Evolutionary conservation across 2,329 filamentous ascomycete genomes (phyloP), one percentile per base, ranked within the genome.

Genomic region (Xylaria sp.): DNA sequence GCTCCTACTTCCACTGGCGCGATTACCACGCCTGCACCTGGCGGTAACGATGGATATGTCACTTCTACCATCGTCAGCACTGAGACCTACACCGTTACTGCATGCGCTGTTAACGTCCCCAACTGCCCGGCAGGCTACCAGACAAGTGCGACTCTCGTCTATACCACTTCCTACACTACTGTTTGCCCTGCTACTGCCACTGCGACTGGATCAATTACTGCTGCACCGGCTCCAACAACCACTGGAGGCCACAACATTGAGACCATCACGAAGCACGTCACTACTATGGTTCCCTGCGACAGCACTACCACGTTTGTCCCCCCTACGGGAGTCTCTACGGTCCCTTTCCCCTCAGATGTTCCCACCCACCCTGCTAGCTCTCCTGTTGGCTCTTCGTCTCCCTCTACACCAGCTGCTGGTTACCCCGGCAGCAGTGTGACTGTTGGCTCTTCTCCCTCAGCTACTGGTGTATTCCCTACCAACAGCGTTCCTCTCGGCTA

Each of bases 61-160:
- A 64, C 66, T 17, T 73, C 74, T 0, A 75, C 72, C 13, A 36
- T 74, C 51, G 70, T 66, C 50, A 66, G 65, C 61, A 71, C 70
- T 4, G 54, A 70, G 61, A 73, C 71, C 11, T 78, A 73, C 72
- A 76, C 74, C 29, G 67, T 81, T 38, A 81, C 80, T 25, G 75
- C 73, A 62, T 82, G 80, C 63, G 78, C 76, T 57, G 77, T 75
- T 44, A 73, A 74, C 3, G 78, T 79, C 20, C 67, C 78, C 66
- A 81, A 82, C 77, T 82, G 80, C 74, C 80, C 80, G 27, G 75
- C 77, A 44, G 73, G 74, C 20, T 78, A 77, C 77, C 73, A 73
- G 61, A 77, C 78, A 36, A 73, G 74, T 39, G 72, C 77, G 27
- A 77, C 75, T 33, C 63, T 81, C 39, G 73, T 76, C 56, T 71